phyloP scores from a whole-genome alignment of 768 basidiomycete species.

The Lactifluus subvellereus region DNA sequence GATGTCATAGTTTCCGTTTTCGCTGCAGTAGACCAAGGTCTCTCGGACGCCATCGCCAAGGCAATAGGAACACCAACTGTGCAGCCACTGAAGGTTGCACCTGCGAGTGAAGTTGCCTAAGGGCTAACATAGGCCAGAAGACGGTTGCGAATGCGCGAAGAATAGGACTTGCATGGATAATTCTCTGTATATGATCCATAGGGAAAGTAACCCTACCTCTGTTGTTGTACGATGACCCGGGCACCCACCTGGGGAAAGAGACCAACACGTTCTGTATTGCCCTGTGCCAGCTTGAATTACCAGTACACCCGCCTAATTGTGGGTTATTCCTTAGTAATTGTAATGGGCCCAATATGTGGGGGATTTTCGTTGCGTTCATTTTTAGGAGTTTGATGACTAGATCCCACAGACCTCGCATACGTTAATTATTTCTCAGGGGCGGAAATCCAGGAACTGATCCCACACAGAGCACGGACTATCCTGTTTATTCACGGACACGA shows the following conservation, averaged over 20 bases:
- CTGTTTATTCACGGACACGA: background rate
- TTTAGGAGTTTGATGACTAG: too few species aligned
- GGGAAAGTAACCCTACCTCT: background rate
- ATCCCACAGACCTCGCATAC: too few species aligned
- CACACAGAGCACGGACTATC: background rate
- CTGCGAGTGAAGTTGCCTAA: constrained; percentile 57
- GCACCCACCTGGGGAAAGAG: background rate
- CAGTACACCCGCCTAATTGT: background rate
- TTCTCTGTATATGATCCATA: background rate
- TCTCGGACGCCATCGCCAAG: constrained; percentile 74
- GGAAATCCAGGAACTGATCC: background rate
- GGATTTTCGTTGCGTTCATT: too few species aligned
- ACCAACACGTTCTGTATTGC: background rate
- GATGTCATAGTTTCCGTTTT: constrained; percentile 10
- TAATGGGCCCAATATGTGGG: too few species aligned
- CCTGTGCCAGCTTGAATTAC: background rate
- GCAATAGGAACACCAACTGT: constrained; percentile 57
- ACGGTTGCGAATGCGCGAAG: background rate
- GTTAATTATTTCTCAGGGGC: background rate
- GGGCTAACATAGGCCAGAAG: constrained; percentile 19
- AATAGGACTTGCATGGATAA: background rate
- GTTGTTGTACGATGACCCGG: background rate
- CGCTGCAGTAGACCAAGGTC: constrained; percentile 65
- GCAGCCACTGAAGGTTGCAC: constrained; percentile 54
- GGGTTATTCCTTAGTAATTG: too few species aligned